Base-by-base conservation (phyloP, 2,329 filamentous ascomycete genomes). In the Pseudogymnoascus sp. region DNA sequence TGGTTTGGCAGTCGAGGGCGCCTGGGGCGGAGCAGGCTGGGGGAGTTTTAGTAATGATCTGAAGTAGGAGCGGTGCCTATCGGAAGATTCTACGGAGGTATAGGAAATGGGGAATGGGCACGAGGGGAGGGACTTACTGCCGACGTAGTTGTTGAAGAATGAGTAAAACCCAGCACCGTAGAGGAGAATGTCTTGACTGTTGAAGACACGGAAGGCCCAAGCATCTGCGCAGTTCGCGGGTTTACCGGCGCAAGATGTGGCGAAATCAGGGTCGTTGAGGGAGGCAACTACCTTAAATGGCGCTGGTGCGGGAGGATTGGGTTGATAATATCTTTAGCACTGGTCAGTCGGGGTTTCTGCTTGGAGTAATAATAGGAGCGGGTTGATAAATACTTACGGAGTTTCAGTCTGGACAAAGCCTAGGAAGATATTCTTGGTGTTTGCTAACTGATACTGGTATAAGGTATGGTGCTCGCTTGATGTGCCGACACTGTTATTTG, bases 191-290 rank as follows among this genome's bases (percentile, higher is more conserved):
- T 79, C 74, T 4, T 71, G 70, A 2, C 77, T 80, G 64, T 81
- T 75, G 43, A 87, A 69, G 38, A 90, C 78, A 6, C 87, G 80
- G 31, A 90, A 75, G 0, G 84, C 88, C 86, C 87, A 90, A 0
- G 86, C 85, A 72, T 84, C 80, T 5, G 78, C 79, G 66, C 83
- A 85, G 0, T 65, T 66, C 2, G 77, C 75, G 1, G 75, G 69
- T 1, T 69, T 65, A 3, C 75, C 78, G n/a, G 71, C 67, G 65
- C 81, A 83, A 23, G 63, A 68, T 60, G 76, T 70, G 0, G 69
- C 49, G 8, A 80, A 89, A 73, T 77, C 76, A 0, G 82, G 83
- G 66, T 86, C 82, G 18, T 77, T 75, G 0, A 75, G 68, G 0
- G 77, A 70, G 21, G 65, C 3, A n/a, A 64, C 63, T 3, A 64